Conservation (phyloP, 2,329 filamentous ascomycete species). For the Arthroderma sp. region DNA sequence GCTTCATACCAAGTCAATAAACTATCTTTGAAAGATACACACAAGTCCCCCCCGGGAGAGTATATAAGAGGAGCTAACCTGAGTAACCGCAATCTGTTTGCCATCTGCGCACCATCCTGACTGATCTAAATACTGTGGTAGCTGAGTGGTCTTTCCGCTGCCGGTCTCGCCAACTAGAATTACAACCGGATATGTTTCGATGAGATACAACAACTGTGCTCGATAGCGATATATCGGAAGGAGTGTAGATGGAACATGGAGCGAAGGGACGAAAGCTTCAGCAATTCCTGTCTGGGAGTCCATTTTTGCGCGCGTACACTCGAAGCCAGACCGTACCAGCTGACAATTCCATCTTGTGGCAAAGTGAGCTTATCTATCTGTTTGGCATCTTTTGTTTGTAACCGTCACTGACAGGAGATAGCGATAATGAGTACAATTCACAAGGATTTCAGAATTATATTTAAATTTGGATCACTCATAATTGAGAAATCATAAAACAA, state of each 20-base stretch:
- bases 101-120: conserved; percentile 80
- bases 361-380: too few species aligned
- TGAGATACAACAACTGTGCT: conserved; percentile 66
- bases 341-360: too few species aligned
- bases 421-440: too few species aligned
- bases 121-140: conserved; percentile 79
- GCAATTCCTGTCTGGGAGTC: conserved; percentile 32
- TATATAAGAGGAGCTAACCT: conserved; percentile 45
- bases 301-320: conserved; percentile 17
- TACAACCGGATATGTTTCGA: conserved; percentile 72
- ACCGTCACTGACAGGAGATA: too few species aligned
- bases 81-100: conserved; percentile 75
- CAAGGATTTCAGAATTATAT: too few species aligned
- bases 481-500: too few species aligned
- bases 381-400: too few species aligned
- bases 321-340: too few species aligned
- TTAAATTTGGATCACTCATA: too few species aligned
- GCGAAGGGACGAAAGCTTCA: conserved; percentile 53
- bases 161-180: conserved; percentile 90
- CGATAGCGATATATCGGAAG: conserved; percentile 79
- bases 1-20: conserved; percentile 37
- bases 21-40: too few species aligned
- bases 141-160: conserved; percentile 89
- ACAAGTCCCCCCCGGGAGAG: too few species aligned
- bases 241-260: conserved; percentile 73